These are phyloP conservation scores for Globisporangium ultimum DNA, from an alignment of 352 stramenopile species.

Conservation along the genomic window DNA sequence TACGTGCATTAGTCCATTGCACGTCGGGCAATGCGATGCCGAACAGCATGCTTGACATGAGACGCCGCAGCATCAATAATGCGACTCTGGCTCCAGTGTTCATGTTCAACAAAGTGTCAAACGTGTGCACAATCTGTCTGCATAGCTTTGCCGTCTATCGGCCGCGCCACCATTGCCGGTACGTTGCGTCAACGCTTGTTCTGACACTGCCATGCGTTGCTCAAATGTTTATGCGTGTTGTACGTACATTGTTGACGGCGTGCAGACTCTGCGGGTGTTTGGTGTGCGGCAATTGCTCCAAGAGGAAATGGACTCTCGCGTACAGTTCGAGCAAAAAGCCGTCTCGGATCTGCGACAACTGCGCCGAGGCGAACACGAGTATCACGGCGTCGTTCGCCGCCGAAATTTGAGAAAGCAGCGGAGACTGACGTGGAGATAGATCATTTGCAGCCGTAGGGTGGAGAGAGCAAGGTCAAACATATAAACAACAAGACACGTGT, in stretches of 20 bases:
- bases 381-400: conserved; percentile 30
- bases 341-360: conserved; percentile 74
- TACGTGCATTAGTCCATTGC: conserved; percentile 74
- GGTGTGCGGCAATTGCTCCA: conserved; percentile 82
- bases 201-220: no score
- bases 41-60: conserved; percentile 39
- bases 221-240: not conserved
- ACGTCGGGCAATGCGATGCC: conserved; percentile 50
- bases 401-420: conserved; percentile 1
- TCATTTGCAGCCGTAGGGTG: no score
- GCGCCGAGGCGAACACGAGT: conserved; percentile 42
- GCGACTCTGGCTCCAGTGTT: conserved; percentile 79
- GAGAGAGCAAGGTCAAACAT: no score
- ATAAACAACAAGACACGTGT: no score
- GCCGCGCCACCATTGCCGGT: conserved; percentile 81
- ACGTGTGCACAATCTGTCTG: conserved; percentile 81
- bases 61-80: conserved; percentile 65
- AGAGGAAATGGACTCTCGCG: conserved; percentile 68
- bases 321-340: conserved; percentile 80
- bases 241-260: conserved; percentile 1
- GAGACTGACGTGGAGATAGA: no score
- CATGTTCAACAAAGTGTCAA: conserved; percentile 86
- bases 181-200: conserved; percentile 8
- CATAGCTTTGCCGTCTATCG: conserved; percentile 84
- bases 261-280: conserved; percentile 74